Conservation (phyloP, 257 asterid genomes). For the Scutellaria galericulata region DNA sequence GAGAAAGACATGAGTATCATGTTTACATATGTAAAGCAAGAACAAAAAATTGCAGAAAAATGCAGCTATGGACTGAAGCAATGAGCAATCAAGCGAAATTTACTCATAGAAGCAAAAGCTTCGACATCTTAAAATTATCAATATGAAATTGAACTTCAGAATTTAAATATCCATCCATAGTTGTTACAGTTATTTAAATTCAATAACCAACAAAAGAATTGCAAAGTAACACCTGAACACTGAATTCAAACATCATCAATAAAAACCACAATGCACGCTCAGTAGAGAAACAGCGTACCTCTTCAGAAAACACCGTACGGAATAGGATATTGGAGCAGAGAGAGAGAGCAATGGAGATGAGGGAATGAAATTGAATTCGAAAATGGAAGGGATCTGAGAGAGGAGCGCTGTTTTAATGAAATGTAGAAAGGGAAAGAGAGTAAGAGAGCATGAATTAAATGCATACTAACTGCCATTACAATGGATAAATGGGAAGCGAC, state of each 20-base stretch:
- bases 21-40: too few relatives aligned
- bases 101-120: background rate
- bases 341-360: conserved; percentile 28
- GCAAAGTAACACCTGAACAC: background rate
- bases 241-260: background rate
- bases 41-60: too few relatives aligned
- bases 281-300: conserved; percentile 32
- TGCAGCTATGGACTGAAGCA: too few relatives aligned
- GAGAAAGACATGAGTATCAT: too few relatives aligned
- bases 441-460: conserved; percentile 47
- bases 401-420: conserved; percentile 11
- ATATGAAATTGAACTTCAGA: background rate
- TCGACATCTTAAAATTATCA: background rate
- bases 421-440: conserved; percentile 40
- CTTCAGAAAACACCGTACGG: conserved; percentile 30
- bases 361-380: conserved; percentile 11
- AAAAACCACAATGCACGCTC: conserved; percentile 7
- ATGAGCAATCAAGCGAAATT: background rate
- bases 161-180: background rate
- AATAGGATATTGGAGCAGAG: conserved; percentile 28
- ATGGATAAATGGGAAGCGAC: conserved; percentile 45
- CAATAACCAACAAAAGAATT: background rate
- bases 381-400: conserved; percentile 44
- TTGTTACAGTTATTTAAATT: background rate
- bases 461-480: conserved; percentile 62